Percentiles rank a stretch among this genome's conserved stretches.
phyloP scores from a whole-genome alignment of 495 filamentous ascomycete genomes.

The Trichoderma virens region DNA sequence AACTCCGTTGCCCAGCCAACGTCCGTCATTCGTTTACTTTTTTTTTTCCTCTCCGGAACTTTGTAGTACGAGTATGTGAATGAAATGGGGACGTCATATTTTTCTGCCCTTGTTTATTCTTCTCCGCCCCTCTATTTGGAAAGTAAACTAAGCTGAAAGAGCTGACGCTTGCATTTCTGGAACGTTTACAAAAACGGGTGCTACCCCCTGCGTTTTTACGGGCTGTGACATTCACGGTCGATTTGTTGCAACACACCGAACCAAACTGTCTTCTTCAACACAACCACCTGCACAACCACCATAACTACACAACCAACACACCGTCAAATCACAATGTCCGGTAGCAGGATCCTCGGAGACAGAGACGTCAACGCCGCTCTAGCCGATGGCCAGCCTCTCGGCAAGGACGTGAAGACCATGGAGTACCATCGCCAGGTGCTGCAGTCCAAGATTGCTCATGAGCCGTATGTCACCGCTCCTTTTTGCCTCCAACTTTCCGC shows the following conservation, averaged over 20 bases:
- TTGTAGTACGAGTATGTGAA: neutral
- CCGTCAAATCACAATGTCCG: conserved; percentile 18
- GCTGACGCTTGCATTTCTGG: neutral
- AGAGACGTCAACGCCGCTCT: conserved; percentile 51
- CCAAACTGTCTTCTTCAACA: neutral
- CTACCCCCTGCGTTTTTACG: neutral
- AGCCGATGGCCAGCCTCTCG: conserved; percentile 16
- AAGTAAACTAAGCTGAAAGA: too few relatives aligned
- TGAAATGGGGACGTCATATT: neutral
- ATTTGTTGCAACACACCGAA: neutral
- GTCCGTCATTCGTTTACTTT: conserved; percentile 9
- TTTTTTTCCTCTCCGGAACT: neutral
- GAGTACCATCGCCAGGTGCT: conserved; percentile 75
- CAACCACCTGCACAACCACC: too few relatives aligned
- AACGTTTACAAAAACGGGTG: neutral
- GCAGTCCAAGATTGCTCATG: conserved; percentile 61
- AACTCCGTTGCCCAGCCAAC: neutral
- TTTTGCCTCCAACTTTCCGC: neutral
- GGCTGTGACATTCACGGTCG: neutral
- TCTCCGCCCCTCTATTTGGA: too few relatives aligned
- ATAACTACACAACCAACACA: too few relatives aligned
- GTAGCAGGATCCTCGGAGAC: conserved; percentile 41
- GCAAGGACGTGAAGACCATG: conserved; percentile 53
- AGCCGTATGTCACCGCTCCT: conserved; percentile 44
- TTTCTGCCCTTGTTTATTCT: neutral